Evolutionary conservation across 75 land plant species (phyloP).

Genomic region (Cryptomeria japonica): DNA sequence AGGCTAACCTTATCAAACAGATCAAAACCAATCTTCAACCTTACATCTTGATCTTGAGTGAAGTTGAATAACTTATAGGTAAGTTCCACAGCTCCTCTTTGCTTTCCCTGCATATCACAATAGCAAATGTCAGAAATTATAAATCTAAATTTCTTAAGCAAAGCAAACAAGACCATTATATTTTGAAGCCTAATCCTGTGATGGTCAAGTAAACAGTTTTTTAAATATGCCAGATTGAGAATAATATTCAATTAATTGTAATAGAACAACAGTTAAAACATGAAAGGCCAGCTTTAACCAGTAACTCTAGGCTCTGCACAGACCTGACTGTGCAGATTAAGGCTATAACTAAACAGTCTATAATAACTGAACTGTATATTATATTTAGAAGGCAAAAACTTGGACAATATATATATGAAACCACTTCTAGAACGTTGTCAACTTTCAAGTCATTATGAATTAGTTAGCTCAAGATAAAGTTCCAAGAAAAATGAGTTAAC

Average conservation of each 20-base stretch:
- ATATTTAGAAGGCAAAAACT: not conserved
- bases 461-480: not conserved
- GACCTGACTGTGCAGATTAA: not conserved
- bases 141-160: not conserved
- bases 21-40: conserved; percentile 80
- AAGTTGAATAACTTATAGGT: conserved; percentile 68
- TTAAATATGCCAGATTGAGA: not conserved
- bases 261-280: not conserved
- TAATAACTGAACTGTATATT: not conserved
- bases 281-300: not conserved
- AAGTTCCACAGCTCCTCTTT: conserved; percentile 74
- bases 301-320: not conserved
- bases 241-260: not conserved
- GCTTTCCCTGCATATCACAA: conserved; percentile 45
- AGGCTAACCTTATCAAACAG: conserved; percentile 67
- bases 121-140: not conserved
- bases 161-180: not conserved
- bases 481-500: not conserved
- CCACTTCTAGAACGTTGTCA: not conserved
- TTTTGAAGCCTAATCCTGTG: conserved; percentile 3
- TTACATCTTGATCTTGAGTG: conserved; percentile 79
- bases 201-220: not conserved
- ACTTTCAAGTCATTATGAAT: not conserved
- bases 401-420: not conserved
- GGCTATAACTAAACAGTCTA: not conserved